Base-by-base conservation (phyloP, 2,329 filamentous ascomycete species). In the Claviceps fusiformis region DNA sequence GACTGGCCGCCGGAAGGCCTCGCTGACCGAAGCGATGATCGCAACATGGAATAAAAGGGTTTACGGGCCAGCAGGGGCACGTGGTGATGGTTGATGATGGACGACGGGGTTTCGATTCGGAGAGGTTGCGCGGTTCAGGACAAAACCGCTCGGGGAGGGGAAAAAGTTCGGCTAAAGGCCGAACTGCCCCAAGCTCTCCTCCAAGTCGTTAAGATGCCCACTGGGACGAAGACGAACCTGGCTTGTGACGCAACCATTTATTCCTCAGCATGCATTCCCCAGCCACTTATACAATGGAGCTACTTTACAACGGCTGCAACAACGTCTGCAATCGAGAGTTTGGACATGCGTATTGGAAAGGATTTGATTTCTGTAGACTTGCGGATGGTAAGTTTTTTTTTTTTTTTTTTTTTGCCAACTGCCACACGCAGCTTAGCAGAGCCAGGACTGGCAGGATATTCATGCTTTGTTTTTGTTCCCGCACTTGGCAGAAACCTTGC, bases 1-100 rank as follows among this genome's bases (percentile, higher is more conserved):
- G 79, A 73, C 72, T 73, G 76, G 69, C 73, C 72, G 72, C 77
- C 73, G 68, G 82, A 71, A 65, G 76, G 74, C 75, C 75, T 80
- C 67, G 78, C 78, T 70, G 81, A 82, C 74, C 77, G 80, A 74
- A 85, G 73, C 71, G 81, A 83, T 70, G 79, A 80, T 75, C 81
- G 82, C 79, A 85, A 78, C 82, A 85, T 85, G 75, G 75, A 75
- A 73, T 24, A 72, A 74, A 72, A 74, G 73, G 73, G 75, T 70
- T 24, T 24, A 24, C 67, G 71, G 70, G 70, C 72, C 68, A 67
- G 65, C 67, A 63, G 57, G 13, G 66, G 64, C 63, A 60, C 60
- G 62, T 65, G 61, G 61, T 58, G 60, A 63, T 68, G 64, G 63
- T 65, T 37, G 61, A 63, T 61, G 64, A 64, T 57, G 49, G 35